Evolutionary conservation across 345 rosid genomes (phyloP).

Genomic region (Clausena lansium): DNA sequence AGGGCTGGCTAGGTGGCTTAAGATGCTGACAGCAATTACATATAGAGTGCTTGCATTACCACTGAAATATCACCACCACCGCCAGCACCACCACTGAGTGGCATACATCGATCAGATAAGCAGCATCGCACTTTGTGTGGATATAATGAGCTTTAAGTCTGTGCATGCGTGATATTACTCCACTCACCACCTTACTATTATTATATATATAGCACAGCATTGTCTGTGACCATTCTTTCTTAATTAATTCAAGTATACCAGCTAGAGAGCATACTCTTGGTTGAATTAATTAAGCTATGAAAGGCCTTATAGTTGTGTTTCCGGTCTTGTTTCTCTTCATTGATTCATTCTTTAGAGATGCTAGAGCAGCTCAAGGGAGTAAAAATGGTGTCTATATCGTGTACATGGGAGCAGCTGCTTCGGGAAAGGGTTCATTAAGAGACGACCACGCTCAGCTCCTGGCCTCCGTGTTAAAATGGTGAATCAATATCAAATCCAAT

Average conservation of each 20-base stretch:
- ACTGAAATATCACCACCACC: constrained; percentile 9
- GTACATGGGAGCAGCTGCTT: constrained; percentile 62
- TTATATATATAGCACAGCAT: constrained; percentile 16
- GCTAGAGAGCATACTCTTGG: neutral
- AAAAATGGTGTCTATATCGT: constrained; percentile 58
- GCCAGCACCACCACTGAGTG: constrained; percentile 10
- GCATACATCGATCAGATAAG: constrained; percentile 20
- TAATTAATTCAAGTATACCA: neutral
- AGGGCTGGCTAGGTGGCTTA: too few species aligned
- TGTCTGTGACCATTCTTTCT: neutral
- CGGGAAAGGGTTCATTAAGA: constrained; percentile 32
- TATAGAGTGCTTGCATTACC: neutral
- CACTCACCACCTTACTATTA: constrained; percentile 7
- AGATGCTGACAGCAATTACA: neutral
- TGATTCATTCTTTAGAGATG: constrained; percentile 17
- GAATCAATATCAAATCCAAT: neutral
- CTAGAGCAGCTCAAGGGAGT: constrained; percentile 20
- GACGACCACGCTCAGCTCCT: constrained; percentile 45
- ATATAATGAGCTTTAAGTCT: constrained; percentile 12
- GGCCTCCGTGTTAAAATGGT: constrained; percentile 46
- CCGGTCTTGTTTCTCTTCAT: constrained; percentile 16
- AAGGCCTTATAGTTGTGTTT: constrained; percentile 18
- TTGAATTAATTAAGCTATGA: constrained; percentile 33
- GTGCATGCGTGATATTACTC: neutral
- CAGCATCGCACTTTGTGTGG: constrained; percentile 34